Evolutionary conservation across 345 rosid genomes (phyloP), one percentile per base, ranked within the genome.

Genomic region (Gossypium mustelinum): DNA sequence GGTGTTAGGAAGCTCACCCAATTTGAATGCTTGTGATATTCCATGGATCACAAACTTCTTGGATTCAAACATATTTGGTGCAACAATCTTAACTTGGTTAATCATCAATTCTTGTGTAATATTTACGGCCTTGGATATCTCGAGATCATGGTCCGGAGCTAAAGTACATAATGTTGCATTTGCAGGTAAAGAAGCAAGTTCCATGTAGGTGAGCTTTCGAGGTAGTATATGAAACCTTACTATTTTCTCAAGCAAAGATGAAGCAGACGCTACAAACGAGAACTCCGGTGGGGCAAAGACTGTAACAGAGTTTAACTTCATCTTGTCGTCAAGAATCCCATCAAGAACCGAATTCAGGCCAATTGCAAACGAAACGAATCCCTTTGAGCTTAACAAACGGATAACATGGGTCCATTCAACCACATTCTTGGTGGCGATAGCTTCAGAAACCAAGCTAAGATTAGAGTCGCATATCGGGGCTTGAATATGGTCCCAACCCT

Each of bases 341-440:
- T 83, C 83, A 81, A 87, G 85, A 83, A 84, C 88, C 70, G 94
- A 89, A 77, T 92, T 79, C 77, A 94, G 72, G 39, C 91, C 93
- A 11, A 92, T 82, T 17, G 97, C 91, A 69, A 91, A 94, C 7
- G 97, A 82, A 47, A 89, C 86, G 27, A 83, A 89, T 27, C 97
- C 94, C 9, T 87, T 84, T 4, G 93, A 89, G 79, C 97, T 87
- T 60, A 91, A 83, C 17, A 81, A 66, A 64, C 79, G 93, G 80
- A 92, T 69, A 3, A 87, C 88, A 75, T 76, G 79, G 45, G 25
- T 82, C 94, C 98, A 92, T 56, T 89, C 90, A 18, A 85, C 70
- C 70, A 72, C 55, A 27, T 76, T 47, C 75, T 45, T 68, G 75
- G 87, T 52, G 55, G 80, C 86, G 48, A 11, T 51, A 64, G 59